Evolutionary conservation across 176 grass and related monocot genomes (phyloP), one percentile per base, ranked within the genome.

Genomic region (Ensete glaucum): DNA sequence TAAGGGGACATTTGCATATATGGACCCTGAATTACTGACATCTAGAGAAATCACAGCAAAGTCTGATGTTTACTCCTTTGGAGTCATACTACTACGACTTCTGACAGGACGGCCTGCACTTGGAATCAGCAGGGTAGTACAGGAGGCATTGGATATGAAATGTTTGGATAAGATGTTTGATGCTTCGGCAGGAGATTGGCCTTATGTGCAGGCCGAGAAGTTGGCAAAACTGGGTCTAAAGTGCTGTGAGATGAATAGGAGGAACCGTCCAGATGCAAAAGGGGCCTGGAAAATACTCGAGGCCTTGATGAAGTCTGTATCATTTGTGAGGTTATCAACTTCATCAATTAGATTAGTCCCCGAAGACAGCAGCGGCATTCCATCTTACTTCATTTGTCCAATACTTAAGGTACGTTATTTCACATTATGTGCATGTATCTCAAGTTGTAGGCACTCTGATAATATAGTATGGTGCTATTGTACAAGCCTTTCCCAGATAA

Each of bases 31-130:
- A 27, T 88, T 86, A 48, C 59, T 96, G n/a, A 19, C 54, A 67
- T 87, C 83, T 6, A 86, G 92, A 71, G 88, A 89, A 73, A 53
- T 96, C 70, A 96, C 92, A 1, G 76, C 86, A 0, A 86, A 91
- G 17, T 91, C 64, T 2, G 88, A 91, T 4, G 83, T 96, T n/a
- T 96, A 86, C 60, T 96, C 92, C 49, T 91, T 96, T 43, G 92
- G 92, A 53, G 81, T 96, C 1, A 84, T 91, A 56, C 77, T 96
- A 43, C 71, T 91, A 75, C 82, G 87, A 43, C 87, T 96, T 53
- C 66, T 96, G 52, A 96, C 92, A 9, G 86, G 86, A 55, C 88
- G 77, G 76, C 51, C 54, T 2, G 76, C 88, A 34, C 73, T 84
- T 22, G 82, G 80, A 53, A 75, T 91, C 59, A 83, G 50, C 57